Evolutionary conservation across 1,139 yeast genomes (phyloP), one percentile per base, ranked within the genome.

Genomic region (Ogataea hybrid): DNA sequence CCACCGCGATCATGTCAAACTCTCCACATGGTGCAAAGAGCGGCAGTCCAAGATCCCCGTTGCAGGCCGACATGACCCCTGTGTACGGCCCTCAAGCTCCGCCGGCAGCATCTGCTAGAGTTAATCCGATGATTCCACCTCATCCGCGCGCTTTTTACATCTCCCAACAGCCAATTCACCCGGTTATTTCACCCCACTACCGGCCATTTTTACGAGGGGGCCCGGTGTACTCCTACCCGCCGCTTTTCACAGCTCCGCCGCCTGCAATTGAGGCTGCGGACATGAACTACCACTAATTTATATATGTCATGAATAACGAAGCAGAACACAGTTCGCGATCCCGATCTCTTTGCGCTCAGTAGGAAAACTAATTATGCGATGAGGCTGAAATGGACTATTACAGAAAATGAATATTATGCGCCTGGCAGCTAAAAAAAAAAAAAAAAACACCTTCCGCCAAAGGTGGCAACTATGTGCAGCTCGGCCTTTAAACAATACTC

Each of bases 131-230:
- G 25, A n/a, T 32, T 5, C 35, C 16, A 8, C 17, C 35, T 15
- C 35, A 32, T 29, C 32, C 21, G 17, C 28, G 27, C 35, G 28
- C 25, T 11, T 20, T 33, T 20, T 25, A 22, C 21, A 12, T 17
- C 2, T 34, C 25, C 15, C 42, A 38, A 7, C 42, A 37, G 3
- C 29, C 36, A 11, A 17, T 33, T 12, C 33, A 32, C 5, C 32
- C 12, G 22, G 12, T 5, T 6, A 14, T 17, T 11, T 11, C 23
- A 8, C 23, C 32, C n/a, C 21, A 29, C 11, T 29, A 3, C 23
- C 7, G 14, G 23, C 32, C 25, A 11, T 11, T 8, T 12, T n/a
- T 32, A 15, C 12, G 25, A 12, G 33, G 17, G 17, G 27, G 17
- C 27, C 30, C 31, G 9, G n/a, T 12, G 15, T 34, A 25, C 22